These are phyloP conservation scores for Alternaria sp. DNA, from an alignment of 2,329 filamentous ascomycete species.

Conservation along the genomic window DNA sequence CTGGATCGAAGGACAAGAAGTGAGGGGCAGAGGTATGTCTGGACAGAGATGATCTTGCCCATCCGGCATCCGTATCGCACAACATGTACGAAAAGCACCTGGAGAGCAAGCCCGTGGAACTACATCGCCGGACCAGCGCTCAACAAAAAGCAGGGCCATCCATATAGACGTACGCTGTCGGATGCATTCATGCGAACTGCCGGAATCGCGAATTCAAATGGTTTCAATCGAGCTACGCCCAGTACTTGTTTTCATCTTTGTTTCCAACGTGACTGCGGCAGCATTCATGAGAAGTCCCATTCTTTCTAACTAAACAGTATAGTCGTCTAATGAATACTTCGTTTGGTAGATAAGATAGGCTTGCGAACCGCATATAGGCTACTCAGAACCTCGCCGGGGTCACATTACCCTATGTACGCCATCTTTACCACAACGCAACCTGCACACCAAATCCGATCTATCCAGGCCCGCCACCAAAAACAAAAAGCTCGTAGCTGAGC, in stretches of 20 bases:
- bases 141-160: background rate
- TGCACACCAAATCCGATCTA: background rate
- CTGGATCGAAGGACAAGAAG: constrained; percentile 17
- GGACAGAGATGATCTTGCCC: background rate
- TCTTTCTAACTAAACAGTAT: background rate
- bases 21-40: background rate
- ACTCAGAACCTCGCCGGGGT: background rate
- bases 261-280: background rate
- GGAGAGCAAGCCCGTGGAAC: background rate
- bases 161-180: background rate
- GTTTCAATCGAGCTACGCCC: background rate
- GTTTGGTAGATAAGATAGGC: background rate
- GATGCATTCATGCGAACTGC: background rate
- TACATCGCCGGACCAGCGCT: background rate
- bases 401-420: background rate
- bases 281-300: background rate
- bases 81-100: background rate
- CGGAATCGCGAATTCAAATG: background rate
- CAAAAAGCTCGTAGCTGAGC: constrained; percentile 1
- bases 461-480: background rate
- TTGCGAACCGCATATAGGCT: background rate
- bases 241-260: background rate
- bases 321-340: background rate
- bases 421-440: background rate
- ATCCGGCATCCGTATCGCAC: background rate